Evolutionary conservation across 2,329 filamentous ascomycete genomes (phyloP), one percentile per base, ranked within the genome.

Genomic region (Dryadomyces quercivorus): DNA sequence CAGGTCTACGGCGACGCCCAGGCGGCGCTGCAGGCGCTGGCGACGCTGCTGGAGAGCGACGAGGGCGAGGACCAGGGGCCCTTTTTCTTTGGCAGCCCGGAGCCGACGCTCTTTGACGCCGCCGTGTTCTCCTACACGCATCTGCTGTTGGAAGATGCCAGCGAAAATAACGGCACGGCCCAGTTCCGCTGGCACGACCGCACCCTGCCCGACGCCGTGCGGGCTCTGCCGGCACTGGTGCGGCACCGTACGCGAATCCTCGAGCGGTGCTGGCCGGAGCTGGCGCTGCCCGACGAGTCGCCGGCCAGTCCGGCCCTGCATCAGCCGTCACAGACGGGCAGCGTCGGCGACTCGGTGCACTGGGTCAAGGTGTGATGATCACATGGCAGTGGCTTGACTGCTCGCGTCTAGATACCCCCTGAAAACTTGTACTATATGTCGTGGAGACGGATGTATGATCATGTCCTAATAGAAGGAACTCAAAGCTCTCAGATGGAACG

Each of bases 71-170:
- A 7, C n/a, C n/a, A 51, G 50, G 31, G 12, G 5, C 21, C 22
- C 47, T 54, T 50, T 43, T 81, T 81, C 65, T 78, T 78, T 55
- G 72, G 64, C 22, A 87, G 91, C 0, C 80, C 81, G 51, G 67
- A 34, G 65, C 88, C 92, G 0, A 81, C 83, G 0, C 64, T 92
- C 22, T 92, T 97, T 61, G 93, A 98, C 69, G 91, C 92, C 7
- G 82, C 81, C 53, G 80, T 97, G 2, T 97, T 96, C 70, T 84
- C 89, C 3, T 98, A 96, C 68, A 91, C 88, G 0, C 82, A 94
- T 67, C 72, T 95, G 51, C 73, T 97, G 52, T 69, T 95, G 52
- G 81, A 86, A 57, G 75, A 53, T 47, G 48, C 40, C 50, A 26
- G 46, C 16, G n/a, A 38, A 34, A 10, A 47, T 22, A 7, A 21